A percentile compares a stretch with the other conserved stretches of the same genome.
phyloP scores from a whole-genome alignment of 331 rosid genomes.

The Prunus yedoensis region DNA sequence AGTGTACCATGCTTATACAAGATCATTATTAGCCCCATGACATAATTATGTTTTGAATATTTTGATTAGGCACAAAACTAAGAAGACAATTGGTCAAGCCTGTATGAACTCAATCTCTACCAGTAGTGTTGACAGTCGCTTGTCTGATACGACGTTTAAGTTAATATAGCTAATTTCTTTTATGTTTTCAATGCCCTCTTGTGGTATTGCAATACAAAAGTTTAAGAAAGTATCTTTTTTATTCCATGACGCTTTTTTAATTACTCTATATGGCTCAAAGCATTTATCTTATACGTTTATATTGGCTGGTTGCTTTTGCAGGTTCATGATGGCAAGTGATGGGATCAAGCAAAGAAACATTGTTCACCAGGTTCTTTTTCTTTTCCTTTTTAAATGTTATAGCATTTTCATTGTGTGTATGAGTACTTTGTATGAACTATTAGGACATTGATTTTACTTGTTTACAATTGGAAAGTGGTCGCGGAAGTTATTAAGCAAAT shows the following conservation, averaged over 20 bases:
- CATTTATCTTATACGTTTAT: constrained; percentile 30
- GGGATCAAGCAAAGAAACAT: constrained; percentile 80
- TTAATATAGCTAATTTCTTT: background rate
- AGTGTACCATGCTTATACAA: background rate
- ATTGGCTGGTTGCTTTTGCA: constrained; percentile 34
- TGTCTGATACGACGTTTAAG: background rate
- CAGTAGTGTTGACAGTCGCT: background rate
- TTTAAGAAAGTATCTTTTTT: constrained; percentile 10
- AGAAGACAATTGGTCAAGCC: background rate
- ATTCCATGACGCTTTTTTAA: constrained; percentile 1
- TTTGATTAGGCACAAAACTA: background rate
- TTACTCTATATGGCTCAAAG: background rate
- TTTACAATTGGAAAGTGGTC: background rate
- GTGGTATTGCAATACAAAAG: constrained; percentile 10
- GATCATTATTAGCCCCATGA: background rate
- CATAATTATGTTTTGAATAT: background rate
- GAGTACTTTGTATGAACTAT: background rate
- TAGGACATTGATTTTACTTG: background rate
- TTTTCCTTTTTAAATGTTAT: constrained; percentile 18
- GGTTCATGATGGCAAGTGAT: constrained; percentile 95
- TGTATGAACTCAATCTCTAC: background rate
- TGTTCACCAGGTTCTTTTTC: constrained; percentile 61
- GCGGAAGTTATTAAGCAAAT: background rate
- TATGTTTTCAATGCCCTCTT: background rate
- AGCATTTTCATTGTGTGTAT: background rate